Evolutionary conservation across 2,329 filamentous ascomycete species (phyloP), one percentile per base, ranked within the genome.

Genomic region (Botryosphaeria dothidea): DNA sequence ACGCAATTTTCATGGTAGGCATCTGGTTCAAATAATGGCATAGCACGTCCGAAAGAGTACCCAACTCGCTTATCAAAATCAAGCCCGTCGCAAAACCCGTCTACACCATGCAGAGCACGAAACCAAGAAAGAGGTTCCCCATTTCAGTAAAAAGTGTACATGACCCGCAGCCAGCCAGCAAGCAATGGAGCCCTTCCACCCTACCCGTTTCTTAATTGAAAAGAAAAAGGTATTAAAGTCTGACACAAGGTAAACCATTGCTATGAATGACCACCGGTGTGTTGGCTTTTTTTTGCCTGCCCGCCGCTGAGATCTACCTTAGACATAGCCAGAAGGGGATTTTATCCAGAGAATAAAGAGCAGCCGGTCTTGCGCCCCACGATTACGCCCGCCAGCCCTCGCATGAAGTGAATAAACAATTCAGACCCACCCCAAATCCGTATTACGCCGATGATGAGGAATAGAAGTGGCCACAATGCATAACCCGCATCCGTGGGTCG

Each of bases 361-460:
- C 56, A 60, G 54, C 54, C 54, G 36, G 38, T 58, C n/a, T 45
- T 45, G 54, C 56, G 56, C 56, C 56, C 56, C 56, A 17, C n/a
- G 25, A 56, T 25, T 56, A 64, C 61, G 61, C 61, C 60, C 48
- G 31, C 34, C 48, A 27, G 25, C 34, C 48, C 36, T 34, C 43
- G 61, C 61, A 25, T 43, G 36, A 64, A 64, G 61, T 46, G 41
- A 64, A 54, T 64, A 54, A 56, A 56, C 61, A 64, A 64, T 21
- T 9, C 34, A 52, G 34, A 64, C 41, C 49, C 48, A 36, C 46
- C 17, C 61, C 43, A 15, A 11, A 56, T 34, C 41, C 56, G 25
- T 34, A 52, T 60, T 56, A 64, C 61, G 61, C 61, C 61, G 29
- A 19, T 54, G 61, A 64, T 56, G 61, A 58, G 46, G 46, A 61